Evolutionary conservation across 2,329 filamentous ascomycete species (phyloP).

Genomic region (Cytospora leucostoma): DNA sequence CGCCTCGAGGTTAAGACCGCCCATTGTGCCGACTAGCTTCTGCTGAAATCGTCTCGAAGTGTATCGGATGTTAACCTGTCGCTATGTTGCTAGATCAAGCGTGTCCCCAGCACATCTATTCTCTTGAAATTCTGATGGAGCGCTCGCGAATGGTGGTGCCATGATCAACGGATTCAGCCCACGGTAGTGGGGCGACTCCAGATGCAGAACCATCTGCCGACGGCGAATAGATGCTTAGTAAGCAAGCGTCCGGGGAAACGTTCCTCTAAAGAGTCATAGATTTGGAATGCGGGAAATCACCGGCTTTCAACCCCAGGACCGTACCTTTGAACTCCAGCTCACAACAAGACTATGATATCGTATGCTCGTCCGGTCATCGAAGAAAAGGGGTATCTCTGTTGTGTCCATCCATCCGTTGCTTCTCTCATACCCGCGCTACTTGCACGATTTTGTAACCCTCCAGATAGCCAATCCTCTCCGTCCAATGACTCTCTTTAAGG

Average conservation of each 20-base stretch:
- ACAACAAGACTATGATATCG: too few species aligned
- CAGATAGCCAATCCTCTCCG: slow-evolving; percentile 62
- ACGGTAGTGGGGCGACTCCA: not conserved
- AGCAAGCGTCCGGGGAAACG: slow-evolving; percentile 10
- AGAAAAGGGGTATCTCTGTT: slow-evolving; percentile 25
- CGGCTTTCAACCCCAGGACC: not conserved
- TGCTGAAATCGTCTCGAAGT: not conserved
- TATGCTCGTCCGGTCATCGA: not conserved
- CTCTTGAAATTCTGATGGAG: not conserved
- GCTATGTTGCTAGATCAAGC: not conserved
- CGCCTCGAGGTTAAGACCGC: slow-evolving; percentile 86
- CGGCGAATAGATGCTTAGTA: slow-evolving; percentile 15
- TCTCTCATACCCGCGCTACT: slow-evolving; percentile 24
- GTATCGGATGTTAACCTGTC: not conserved
- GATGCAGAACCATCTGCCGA: not conserved
- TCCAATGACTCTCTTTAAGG: slow-evolving; percentile 67
- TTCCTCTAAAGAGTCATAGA: not conserved
- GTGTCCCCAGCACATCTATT: not conserved
- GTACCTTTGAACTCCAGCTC: not conserved
- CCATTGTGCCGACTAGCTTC: slow-evolving; percentile 53
- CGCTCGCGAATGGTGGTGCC: not conserved
- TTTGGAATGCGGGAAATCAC: not conserved
- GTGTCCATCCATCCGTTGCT: slow-evolving; percentile 12
- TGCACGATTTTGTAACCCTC: slow-evolving; percentile 65
- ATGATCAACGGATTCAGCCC: not conserved